Evolutionary conservation across 2,329 filamentous ascomycete species (phyloP).

Genomic region (Cladophialophora exuberans): DNA sequence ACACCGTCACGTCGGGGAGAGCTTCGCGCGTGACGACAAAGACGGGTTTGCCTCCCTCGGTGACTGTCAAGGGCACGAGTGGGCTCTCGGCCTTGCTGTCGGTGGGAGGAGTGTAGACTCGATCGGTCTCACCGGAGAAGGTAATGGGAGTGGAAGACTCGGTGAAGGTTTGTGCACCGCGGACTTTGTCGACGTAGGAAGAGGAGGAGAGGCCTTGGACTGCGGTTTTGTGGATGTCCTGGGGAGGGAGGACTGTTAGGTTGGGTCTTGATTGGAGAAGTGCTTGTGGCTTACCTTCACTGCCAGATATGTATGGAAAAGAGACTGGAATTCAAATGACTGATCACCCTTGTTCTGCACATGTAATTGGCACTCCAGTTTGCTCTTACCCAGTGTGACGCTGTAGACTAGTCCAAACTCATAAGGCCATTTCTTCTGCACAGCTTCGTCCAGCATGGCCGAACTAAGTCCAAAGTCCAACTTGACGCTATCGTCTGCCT

Average conservation of each 20-base stretch:
- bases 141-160: slow-evolving; percentile 67
- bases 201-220: slow-evolving; percentile 77
- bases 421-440: slow-evolving; percentile 76
- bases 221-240: slow-evolving; percentile 78
- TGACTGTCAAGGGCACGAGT: slow-evolving; percentile 57
- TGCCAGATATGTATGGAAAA: slow-evolving; percentile 88
- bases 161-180: slow-evolving; percentile 64
- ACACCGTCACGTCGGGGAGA: slow-evolving; percentile 85
- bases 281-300: slow-evolving; percentile 64
- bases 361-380: slow-evolving; percentile 78
- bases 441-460: slow-evolving; percentile 68
- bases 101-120: slow-evolving; percentile 73
- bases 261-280: neutral
- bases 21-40: slow-evolving; percentile 82
- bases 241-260: neutral
- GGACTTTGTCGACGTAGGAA: slow-evolving; percentile 82
- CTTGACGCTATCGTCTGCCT: slow-evolving; percentile 73
- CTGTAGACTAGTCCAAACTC: slow-evolving; percentile 92
- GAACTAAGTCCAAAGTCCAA: slow-evolving; percentile 91
- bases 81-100: slow-evolving; percentile 55
- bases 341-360: slow-evolving; percentile 84
- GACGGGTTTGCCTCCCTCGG: slow-evolving; percentile 64
- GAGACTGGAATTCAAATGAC: slow-evolving; percentile 86
- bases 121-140: slow-evolving; percentile 81
- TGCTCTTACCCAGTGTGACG: slow-evolving; percentile 77